phyloP scores from a whole-genome alignment of 192 early-diverging fungal species.

The Pilobolus umbonatus region DNA sequence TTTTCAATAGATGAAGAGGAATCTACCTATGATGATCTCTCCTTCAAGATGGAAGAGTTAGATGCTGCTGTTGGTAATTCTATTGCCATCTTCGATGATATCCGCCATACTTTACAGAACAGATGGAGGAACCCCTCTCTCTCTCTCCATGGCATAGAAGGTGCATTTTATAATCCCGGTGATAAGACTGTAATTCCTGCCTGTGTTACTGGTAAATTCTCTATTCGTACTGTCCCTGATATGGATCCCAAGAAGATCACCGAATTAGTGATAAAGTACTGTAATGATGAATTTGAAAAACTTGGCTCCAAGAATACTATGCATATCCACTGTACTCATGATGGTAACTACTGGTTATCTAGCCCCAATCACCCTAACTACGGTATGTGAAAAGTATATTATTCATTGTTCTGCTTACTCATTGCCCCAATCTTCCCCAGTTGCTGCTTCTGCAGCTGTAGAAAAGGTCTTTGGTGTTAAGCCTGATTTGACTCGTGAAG shows the following conservation, averaged over 20 bases:
- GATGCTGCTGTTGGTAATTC: constrained; percentile 70
- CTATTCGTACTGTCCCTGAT: constrained; percentile 92
- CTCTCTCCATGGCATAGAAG: constrained; percentile 96
- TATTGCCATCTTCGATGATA: constrained; percentile 71
- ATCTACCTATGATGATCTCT: constrained; percentile 74
- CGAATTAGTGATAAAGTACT: constrained; percentile 65
- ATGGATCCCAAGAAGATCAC: constrained; percentile 83
- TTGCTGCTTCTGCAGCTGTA: constrained; percentile 85
- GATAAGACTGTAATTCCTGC: constrained; percentile 98
- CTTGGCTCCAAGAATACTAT: constrained; percentile 85
- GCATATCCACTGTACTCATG: constrained; percentile 69
- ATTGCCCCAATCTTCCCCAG: constrained; percentile 26
- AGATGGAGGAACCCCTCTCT: constrained; percentile 95
- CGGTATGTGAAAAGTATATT: constrained; percentile 37
- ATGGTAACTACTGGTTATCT: constrained; percentile 88
- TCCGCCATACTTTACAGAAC: constrained; percentile 79
- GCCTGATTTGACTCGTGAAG: constrained; percentile 97
- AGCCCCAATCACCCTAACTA: constrained; percentile 92
- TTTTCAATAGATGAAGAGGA: constrained; percentile 61
- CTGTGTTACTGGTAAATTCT: constrained; percentile 96
- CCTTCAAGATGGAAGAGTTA: constrained; percentile 77
- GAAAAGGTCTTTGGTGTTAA: constrained; percentile 87
- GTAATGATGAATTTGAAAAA: constrained; percentile 85
- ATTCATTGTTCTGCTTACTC: background rate
- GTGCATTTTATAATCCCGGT: constrained; percentile 89